Percentiles rank a stretch among this genome's conserved stretches.
Evolutionary conservation across 495 filamentous ascomycete genomes (phyloP).

Genomic region (Trichoderma reesei): DNA sequence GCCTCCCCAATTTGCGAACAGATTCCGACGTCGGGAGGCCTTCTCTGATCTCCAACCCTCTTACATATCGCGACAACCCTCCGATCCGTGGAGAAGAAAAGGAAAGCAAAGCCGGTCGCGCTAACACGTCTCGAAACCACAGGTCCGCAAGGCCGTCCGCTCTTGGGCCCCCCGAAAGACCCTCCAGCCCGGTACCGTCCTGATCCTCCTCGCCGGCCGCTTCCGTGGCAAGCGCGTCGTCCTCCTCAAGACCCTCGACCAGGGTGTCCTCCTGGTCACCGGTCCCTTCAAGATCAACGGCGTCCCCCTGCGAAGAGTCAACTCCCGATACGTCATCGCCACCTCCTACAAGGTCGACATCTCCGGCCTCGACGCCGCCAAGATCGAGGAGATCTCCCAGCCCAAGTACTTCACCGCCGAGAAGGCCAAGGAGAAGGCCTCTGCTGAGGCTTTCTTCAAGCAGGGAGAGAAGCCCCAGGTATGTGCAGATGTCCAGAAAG

Average conservation of each 20-base stretch:
- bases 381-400: constrained; percentile 72
- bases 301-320: constrained; percentile 95
- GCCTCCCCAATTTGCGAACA: background rate
- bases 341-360: constrained; percentile 87
- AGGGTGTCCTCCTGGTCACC: constrained; percentile 97
- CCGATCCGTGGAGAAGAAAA: constrained; percentile 21
- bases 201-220: constrained; percentile 97
- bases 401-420: constrained; percentile 93
- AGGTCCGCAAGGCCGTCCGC: constrained; percentile 93
- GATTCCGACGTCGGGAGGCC: constrained; percentile 13
- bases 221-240: constrained; percentile 99
- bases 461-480: constrained; percentile 96
- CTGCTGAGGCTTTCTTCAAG: constrained; percentile 97
- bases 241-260: constrained; percentile 90
- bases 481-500: constrained; percentile 26
- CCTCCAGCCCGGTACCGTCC: constrained; percentile 84
- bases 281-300: constrained; percentile 99
- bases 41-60: background rate
- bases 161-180: constrained; percentile 72
- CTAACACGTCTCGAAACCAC: constrained; percentile 11
- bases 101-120: constrained; percentile 11
- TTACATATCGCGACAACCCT: constrained; percentile 9
- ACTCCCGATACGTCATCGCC: constrained; percentile 97
- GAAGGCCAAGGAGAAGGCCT: constrained; percentile 81
- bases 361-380: constrained; percentile 66